A percentile compares a stretch with the other conserved stretches of the same genome.
Conservation (phyloP, 2,329 filamentous ascomycete genomes). For the Colletotrichum camelliae region DNA sequence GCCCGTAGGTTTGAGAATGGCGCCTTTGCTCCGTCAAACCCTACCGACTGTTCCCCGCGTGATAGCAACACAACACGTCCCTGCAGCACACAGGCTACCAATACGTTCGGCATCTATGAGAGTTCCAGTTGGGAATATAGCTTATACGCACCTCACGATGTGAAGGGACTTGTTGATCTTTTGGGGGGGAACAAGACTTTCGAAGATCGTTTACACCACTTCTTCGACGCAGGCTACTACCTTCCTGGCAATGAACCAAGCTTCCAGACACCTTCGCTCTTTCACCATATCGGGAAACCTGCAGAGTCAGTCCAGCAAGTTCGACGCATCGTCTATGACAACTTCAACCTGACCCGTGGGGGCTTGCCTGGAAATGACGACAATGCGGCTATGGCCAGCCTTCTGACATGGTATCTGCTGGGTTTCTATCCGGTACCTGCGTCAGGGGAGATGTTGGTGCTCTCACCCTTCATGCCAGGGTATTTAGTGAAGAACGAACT, state of each 20-base stretch:
- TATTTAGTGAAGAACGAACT: neutral
- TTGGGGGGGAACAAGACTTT: neutral
- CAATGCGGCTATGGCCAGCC: neutral
- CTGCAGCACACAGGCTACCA: neutral
- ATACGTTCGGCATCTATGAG: neutral
- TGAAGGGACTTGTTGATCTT: neutral
- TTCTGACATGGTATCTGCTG: neutral
- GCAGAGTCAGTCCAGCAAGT: neutral
- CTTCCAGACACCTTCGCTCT: neutral
- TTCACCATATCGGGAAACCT: neutral
- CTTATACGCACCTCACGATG: neutral
- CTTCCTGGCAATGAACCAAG: conserved; percentile 1
- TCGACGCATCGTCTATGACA: neutral
- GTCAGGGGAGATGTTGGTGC: neutral
- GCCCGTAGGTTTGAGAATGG: neutral
- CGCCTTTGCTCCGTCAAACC: neutral
- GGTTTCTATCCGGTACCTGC: neutral
- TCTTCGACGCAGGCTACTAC: neutral
- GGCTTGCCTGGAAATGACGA: neutral
- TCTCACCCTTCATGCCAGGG: neutral
- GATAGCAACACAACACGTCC: neutral
- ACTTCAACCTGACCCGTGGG: neutral
- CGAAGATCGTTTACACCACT: neutral
- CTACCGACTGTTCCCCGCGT: neutral
- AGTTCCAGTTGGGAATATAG: conserved; percentile 11